phyloP scores from a whole-genome alignment of 31 red algal species.

The Endocladia muricata region DNA sequence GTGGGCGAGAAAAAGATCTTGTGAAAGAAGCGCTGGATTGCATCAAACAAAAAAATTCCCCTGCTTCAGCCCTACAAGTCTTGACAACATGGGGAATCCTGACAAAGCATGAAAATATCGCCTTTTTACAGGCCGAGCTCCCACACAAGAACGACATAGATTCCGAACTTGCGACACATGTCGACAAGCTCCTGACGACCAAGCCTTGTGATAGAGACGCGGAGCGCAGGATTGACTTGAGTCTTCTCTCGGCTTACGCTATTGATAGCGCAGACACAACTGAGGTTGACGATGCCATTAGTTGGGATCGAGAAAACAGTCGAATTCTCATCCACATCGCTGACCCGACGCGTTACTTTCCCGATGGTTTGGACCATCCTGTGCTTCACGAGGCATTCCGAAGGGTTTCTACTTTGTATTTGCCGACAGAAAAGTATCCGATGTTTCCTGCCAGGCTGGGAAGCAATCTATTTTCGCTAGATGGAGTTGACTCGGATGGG shows the following conservation, averaged over 20 bases:
- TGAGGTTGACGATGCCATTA: slow-evolving; percentile 87
- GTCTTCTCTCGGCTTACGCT: slow-evolving; percentile 41
- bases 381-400: slow-evolving; percentile 61
- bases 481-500: slow-evolving; percentile 32
- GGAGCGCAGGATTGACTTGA: slow-evolving; percentile 38
- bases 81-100: slow-evolving; percentile 37
- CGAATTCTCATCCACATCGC: slow-evolving; percentile 73
- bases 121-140: slow-evolving; percentile 28
- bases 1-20: slow-evolving; percentile 5
- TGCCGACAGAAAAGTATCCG: slow-evolving; percentile 61
- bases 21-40: slow-evolving; percentile 22
- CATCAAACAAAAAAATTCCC: slow-evolving; percentile 19
- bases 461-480: slow-evolving; percentile 42
- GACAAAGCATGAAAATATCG: slow-evolving; percentile 57
- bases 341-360: slow-evolving; percentile 56
- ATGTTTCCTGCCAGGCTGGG: slow-evolving; percentile 79
- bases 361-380: slow-evolving; percentile 10
- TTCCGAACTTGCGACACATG: neutral
- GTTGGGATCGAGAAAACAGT: slow-evolving; percentile 41
- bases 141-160: slow-evolving; percentile 17
- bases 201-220: slow-evolving; percentile 22
- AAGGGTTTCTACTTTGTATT: slow-evolving; percentile 57
- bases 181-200: slow-evolving; percentile 18
- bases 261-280: slow-evolving; percentile 75
- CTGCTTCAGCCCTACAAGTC: slow-evolving; percentile 38